Percentiles rank a stretch among this genome's conserved stretches.
Evolutionary conservation across 1,284 basidiomycete genomes (phyloP).

Genomic region (Moniliella sp.): DNA sequence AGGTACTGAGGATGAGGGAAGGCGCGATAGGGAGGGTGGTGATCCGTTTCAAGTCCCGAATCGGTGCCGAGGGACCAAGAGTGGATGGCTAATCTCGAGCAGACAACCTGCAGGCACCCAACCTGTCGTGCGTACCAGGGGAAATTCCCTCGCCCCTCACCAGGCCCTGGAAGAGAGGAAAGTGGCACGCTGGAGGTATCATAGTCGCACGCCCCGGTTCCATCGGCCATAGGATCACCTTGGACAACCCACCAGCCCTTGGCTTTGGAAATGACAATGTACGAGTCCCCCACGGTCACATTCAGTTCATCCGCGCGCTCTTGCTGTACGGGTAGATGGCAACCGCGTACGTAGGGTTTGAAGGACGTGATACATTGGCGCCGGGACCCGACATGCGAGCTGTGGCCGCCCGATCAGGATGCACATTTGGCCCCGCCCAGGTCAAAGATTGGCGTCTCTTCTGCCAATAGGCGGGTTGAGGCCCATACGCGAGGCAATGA

Average conservation of each 20-base stretch:
- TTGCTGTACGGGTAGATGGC: conserved; percentile 81
- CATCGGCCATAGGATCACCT: conserved; percentile 51
- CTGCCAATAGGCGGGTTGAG: too few relatives aligned
- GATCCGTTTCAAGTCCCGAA: conserved; percentile 3
- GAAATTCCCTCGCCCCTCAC: neutral
- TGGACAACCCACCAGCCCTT: conserved; percentile 99
- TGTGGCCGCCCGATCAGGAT: too few relatives aligned
- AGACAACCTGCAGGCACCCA: conserved; percentile 51
- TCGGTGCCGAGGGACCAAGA: conserved; percentile 7
- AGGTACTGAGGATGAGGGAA: conserved; percentile 66
- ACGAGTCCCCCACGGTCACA: conserved; percentile 54
- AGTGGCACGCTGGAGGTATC: conserved; percentile 37
- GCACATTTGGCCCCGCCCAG: too few relatives aligned
- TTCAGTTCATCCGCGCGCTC: conserved; percentile 95
- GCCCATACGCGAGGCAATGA: too few relatives aligned
- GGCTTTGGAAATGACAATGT: conserved; percentile 73
- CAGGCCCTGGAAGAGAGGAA: neutral
- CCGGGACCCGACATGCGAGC: too few relatives aligned
- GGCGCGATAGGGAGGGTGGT: conserved; percentile 50
- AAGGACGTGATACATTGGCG: too few relatives aligned
- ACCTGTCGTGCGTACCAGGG: conserved; percentile 3
- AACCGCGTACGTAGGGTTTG: conserved; percentile 47
- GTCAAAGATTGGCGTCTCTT: too few relatives aligned
- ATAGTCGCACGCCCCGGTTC: too few relatives aligned
- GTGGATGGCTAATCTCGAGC: conserved; percentile 49